Conservation (phyloP, 2,329 filamentous ascomycete species). For the Thermothelomyces thermophilus region DNA sequence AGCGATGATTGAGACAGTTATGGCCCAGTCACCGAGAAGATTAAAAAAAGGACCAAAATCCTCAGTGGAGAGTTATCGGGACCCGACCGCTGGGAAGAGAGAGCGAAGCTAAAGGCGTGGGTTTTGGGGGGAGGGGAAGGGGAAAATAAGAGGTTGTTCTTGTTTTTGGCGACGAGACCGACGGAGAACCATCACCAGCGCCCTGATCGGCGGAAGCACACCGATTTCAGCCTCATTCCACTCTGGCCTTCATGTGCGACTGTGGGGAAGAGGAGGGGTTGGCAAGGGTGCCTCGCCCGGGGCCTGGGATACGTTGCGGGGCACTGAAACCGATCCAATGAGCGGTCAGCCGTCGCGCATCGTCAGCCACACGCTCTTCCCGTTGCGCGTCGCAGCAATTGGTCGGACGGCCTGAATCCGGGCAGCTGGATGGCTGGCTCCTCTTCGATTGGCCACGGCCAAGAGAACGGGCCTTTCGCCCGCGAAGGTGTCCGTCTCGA, state of each 20-base stretch:
- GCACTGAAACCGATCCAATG: slow-evolving; percentile 7
- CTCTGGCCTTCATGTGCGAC: slow-evolving; percentile 18
- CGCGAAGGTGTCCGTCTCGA: not conserved
- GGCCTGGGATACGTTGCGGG: slow-evolving; percentile 10
- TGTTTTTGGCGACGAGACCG: slow-evolving; percentile 4
- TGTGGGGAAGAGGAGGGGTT: slow-evolving; percentile 20
- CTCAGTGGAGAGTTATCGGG: not conserved
- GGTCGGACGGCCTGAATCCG: not conserved
- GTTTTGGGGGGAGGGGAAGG: not conserved
- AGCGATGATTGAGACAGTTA: too few species aligned
- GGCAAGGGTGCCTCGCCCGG: slow-evolving; percentile 13
- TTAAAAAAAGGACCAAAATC: not conserved
- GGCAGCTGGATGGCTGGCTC: slow-evolving; percentile 4
- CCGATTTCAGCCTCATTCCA: slow-evolving; percentile 30
- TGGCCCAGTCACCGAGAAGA: too few species aligned
- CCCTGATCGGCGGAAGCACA: slow-evolving; percentile 12
- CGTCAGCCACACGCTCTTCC: slow-evolving; percentile 17
- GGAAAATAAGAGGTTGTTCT: slow-evolving; percentile 2
- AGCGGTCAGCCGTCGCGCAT: slow-evolving; percentile 12
- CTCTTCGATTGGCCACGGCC: not conserved
- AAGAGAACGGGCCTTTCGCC: not conserved
- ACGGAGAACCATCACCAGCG: slow-evolving; percentile 7
- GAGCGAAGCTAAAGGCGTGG: not conserved
- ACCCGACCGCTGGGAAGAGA: slow-evolving; percentile 3
- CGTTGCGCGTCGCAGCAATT: slow-evolving; percentile 5